A percentile compares a stretch with the other conserved stretches of the same genome.
Evolutionary conservation across 2,329 filamentous ascomycete species (phyloP).

Genomic region (Didymella sp.): DNA sequence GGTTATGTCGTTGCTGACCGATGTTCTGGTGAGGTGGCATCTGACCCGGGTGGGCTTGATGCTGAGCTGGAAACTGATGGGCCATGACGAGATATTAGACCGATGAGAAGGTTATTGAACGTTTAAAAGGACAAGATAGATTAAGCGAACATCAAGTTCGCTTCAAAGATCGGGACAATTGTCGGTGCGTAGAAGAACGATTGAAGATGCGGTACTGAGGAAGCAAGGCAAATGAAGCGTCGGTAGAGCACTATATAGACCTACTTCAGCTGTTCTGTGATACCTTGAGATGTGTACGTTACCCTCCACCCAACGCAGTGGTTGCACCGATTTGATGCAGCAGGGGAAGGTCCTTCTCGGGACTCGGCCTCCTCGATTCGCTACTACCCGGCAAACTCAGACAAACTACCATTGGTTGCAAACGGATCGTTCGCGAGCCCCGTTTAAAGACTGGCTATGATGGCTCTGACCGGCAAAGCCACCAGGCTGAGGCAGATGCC

Average conservation of each 20-base stretch:
- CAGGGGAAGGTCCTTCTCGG: conserved; percentile 17
- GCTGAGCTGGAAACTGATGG: conserved; percentile 20
- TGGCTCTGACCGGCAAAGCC: conserved; percentile 32
- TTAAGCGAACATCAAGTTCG: conserved; percentile 8
- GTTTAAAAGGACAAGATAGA: not conserved
- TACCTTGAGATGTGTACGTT: conserved; percentile 11
- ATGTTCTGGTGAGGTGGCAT: conserved; percentile 26
- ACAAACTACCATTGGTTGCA: conserved; percentile 22
- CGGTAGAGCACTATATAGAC: conserved; percentile 25
- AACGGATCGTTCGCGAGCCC: conserved; percentile 24
- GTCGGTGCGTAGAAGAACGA: conserved; percentile 4
- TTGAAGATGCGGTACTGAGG: conserved; percentile 14
- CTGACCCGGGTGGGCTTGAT: conserved; percentile 17
- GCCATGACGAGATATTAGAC: conserved; percentile 7
- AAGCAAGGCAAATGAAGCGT: conserved; percentile 26
- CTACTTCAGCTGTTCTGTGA: not conserved
- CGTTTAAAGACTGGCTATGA: conserved; percentile 20
- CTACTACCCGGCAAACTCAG: conserved; percentile 8
- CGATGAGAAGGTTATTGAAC: not conserved
- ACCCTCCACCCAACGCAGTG: conserved; percentile 15
- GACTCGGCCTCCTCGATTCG: conserved; percentile 11
- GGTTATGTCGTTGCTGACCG: conserved; percentile 28
- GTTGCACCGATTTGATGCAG: conserved; percentile 23
- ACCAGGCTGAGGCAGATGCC: conserved; percentile 22
- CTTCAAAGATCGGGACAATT: not conserved